Percentiles rank a stretch among this genome's conserved stretches.
Evolutionary conservation across 768 basidiomycete genomes (phyloP).

Genomic region (Suillus variegatus): DNA sequence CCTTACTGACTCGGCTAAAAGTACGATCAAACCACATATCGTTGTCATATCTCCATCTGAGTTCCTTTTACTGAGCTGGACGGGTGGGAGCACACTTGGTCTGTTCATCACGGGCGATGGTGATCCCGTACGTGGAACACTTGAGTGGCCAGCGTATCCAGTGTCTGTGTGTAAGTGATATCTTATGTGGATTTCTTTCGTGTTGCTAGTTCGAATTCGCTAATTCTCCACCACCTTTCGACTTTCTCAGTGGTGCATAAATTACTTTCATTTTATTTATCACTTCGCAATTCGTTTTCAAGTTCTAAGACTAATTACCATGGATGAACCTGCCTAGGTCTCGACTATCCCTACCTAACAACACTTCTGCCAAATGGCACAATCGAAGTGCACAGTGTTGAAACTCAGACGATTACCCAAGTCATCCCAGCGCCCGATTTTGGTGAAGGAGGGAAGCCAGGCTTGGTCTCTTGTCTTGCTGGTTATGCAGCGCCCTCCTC

Average conservation of each 20-base stretch:
- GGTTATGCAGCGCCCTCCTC: conserved; percentile 46
- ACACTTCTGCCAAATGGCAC: conserved; percentile 78
- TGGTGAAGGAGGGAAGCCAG: conserved; percentile 26
- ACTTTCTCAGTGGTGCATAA: neutral
- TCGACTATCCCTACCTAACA: conserved; percentile 82
- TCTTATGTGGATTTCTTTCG: neutral
- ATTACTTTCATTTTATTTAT: neutral
- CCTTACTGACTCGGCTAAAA: neutral
- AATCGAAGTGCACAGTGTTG: conserved; percentile 80
- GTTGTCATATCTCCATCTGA: conserved; percentile 75
- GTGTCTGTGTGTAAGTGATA: conserved; percentile 65
- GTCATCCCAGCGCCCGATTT: conserved; percentile 54
- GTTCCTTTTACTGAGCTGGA: conserved; percentile 86
- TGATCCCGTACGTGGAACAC: conserved; percentile 87
- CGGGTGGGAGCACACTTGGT: conserved; percentile 77
- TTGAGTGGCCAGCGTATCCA: conserved; percentile 85
- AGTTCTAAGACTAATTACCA: neutral
- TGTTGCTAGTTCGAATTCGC: conserved; percentile 6
- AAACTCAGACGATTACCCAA: conserved; percentile 72
- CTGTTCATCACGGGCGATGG: conserved; percentile 84
- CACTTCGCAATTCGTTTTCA: neutral
- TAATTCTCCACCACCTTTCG: neutral
- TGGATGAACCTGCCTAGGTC: conserved; percentile 41
- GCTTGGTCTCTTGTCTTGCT: conserved; percentile 30
- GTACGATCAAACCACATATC: conserved; percentile 59